Evolutionary conservation across 2,329 filamentous ascomycete species (phyloP), one percentile per base, ranked within the genome.

Genomic region (Aspergillus vadensis): DNA sequence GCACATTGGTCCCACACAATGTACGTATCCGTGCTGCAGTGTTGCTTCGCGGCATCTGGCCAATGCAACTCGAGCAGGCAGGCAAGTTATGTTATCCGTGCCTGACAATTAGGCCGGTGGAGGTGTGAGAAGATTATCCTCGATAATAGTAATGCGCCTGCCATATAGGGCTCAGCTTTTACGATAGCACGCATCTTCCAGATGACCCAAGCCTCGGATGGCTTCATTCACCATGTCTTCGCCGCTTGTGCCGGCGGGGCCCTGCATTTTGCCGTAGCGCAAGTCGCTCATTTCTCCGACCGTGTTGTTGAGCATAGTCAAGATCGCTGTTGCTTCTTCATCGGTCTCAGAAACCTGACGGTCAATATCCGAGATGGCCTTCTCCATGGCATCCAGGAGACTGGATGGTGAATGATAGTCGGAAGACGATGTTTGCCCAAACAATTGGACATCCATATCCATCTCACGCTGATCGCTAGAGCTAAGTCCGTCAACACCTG

Each of bases 211-310:
- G 5, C 88, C 88, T 50, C 88, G 84, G 17, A 92, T 78, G 30
- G 91, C 85, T 65, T 92, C 88, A 50, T 86, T 82, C 25, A 81
- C 82, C 32, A 93, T 77, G 61, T 86, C 82, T 21, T 82, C 75
- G 23, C 63, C 65, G 64, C 90, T 89, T 38, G 85, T 82, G 10
- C 76, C 78, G 21, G 75, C 72, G 23, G 79, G 73, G 23, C 77
- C 78, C 41, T 77, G 75, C 60, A 95, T 84, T 58, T 87, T 88
- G 39, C 92, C 92, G 70, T 95, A 94, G 49, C 91, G 87, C 58
- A 96, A 81, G 75, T 96, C 91, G 74, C 91, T 96, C 72, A 97
- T 79, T 51, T 85, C 86, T 32, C 89, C 89, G 15, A 95, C 84
- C 0, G 84, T 88, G 58, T 86, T 82, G 65, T 83, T 83, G 55